Conservation (phyloP, 345 rosid species). For the Balakata baccata region DNA sequence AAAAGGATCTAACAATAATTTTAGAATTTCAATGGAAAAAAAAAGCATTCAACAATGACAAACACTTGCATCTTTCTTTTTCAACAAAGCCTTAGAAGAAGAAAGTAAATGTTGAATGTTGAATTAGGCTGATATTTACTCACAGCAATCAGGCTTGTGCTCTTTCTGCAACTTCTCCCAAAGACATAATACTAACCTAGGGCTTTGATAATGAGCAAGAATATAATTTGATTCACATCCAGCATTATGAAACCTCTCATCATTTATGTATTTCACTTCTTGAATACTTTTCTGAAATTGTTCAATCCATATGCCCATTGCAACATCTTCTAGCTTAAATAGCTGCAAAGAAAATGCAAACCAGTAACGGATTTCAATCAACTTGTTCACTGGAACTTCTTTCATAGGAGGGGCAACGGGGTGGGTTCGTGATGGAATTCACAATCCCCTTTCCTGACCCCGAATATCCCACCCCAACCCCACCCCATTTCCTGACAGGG, state of each 20-base stretch:
- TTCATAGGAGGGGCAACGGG: no score
- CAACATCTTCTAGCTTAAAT: conserved; percentile 91
- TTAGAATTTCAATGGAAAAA: no score
- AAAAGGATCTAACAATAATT: no score
- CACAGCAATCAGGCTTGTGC: conserved; percentile 63
- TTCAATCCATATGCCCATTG: conserved; percentile 94
- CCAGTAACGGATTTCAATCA: background rate
- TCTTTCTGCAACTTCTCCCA: conserved; percentile 87
- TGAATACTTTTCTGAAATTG: conserved; percentile 49
- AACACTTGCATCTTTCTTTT: no score
- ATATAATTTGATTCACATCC: conserved; percentile 69
- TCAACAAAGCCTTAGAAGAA: background rate
- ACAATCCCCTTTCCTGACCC: no score
- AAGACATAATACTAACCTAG: conserved; percentile 67
- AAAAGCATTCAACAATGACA: no score
- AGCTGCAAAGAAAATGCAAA: conserved; percentile 39
- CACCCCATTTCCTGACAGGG: no score
- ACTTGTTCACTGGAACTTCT: no score
- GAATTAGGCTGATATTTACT: conserved; percentile 29
- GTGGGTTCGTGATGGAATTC: no score
- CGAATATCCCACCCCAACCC: no score
- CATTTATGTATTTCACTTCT: conserved; percentile 57
- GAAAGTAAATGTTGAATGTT: background rate
- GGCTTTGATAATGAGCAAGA: conserved; percentile 90
- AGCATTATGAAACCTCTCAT: conserved; percentile 65